A percentile compares a stretch with the other conserved stretches of the same genome.
These are phyloP conservation scores for Taxawa tesnikishii DNA, from an alignment of 2,329 filamentous ascomycete species.

Conservation along the genomic window DNA sequence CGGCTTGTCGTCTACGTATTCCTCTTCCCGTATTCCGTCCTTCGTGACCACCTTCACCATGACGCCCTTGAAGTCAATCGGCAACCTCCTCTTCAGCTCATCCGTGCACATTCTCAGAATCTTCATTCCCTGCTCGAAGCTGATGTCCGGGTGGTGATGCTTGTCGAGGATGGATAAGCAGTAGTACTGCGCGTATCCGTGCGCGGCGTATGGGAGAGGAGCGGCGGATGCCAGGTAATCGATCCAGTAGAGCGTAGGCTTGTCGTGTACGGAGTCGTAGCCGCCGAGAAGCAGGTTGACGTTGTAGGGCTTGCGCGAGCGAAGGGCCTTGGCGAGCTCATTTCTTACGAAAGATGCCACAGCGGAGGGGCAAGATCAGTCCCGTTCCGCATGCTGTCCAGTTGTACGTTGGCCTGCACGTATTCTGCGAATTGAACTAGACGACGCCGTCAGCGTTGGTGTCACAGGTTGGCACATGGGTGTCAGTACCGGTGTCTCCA, in stretches of 20 bases:
- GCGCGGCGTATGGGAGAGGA: constrained; percentile 84
- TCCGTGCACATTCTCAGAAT: constrained; percentile 90
- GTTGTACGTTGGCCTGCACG: constrained; percentile 94
- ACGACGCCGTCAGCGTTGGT: constrained; percentile 1
- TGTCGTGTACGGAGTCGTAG: constrained; percentile 80
- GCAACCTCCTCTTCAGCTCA: constrained; percentile 90
- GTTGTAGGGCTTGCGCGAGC: constrained; percentile 88
- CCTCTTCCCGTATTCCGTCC: constrained; percentile 76
- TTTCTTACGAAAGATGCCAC: constrained; percentile 88
- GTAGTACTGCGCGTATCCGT: constrained; percentile 99
- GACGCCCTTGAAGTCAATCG: constrained; percentile 94
- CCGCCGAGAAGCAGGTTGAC: constrained; percentile 94
- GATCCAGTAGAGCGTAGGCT: constrained; percentile 91
- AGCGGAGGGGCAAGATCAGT: constrained; percentile 77
- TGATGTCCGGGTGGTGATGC: constrained; percentile 93
- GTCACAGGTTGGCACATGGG: constrained; percentile 1
- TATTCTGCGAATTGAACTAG: constrained; percentile 97
- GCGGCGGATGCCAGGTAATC: constrained; percentile 90
- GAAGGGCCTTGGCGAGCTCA: constrained; percentile 80
- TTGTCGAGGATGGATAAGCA: constrained; percentile 96
- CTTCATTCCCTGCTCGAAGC: constrained; percentile 79
- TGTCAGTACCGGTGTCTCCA: constrained; percentile 68
- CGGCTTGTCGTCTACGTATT: too few species aligned
- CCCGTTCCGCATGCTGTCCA: constrained; percentile 98
- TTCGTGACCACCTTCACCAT: constrained; percentile 88